Percentiles rank a stretch among this genome's conserved stretches.
These are phyloP conservation scores for Epichloe glyceriae DNA, from an alignment of 2,329 filamentous ascomycete species.

Conservation along the genomic window DNA sequence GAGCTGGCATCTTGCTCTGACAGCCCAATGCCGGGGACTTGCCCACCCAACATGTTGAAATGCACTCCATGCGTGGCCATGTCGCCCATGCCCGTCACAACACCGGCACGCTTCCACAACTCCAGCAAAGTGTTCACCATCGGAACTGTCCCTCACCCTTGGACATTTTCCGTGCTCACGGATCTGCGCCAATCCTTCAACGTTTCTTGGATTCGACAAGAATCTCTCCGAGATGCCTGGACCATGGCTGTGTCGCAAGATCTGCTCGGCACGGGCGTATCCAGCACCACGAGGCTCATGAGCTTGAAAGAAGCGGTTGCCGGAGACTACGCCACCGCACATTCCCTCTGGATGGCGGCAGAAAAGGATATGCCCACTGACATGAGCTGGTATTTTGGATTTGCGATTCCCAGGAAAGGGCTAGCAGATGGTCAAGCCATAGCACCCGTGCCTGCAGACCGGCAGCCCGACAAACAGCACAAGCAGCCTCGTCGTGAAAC, in stretches of 20 bases:
- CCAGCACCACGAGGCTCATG: constrained; percentile 51
- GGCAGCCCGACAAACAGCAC: constrained; percentile 8
- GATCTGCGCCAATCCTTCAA: constrained; percentile 49
- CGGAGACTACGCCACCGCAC: constrained; percentile 46
- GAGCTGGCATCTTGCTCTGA: constrained; percentile 64
- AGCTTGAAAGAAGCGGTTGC: constrained; percentile 74
- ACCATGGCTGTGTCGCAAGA: constrained; percentile 57
- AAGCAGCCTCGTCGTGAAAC: constrained; percentile 23
- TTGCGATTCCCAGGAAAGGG: constrained; percentile 52
- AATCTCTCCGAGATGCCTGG: constrained; percentile 68
- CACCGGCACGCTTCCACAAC: constrained; percentile 57
- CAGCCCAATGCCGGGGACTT: constrained; percentile 61
- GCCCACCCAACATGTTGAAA: constrained; percentile 65
- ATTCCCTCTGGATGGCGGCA: constrained; percentile 73
- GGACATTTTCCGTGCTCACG: constrained; percentile 61
- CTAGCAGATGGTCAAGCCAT: constrained; percentile 25
- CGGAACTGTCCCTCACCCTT: constrained; percentile 81
- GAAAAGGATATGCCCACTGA: constrained; percentile 51
- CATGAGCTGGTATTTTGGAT: constrained; percentile 83
- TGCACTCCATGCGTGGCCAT: constrained; percentile 60
- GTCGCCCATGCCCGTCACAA: constrained; percentile 52
- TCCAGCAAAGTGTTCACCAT: constrained; percentile 64
- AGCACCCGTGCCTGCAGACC: constrained; percentile 14
- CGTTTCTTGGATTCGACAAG: constrained; percentile 50
- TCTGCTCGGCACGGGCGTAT: constrained; percentile 48